A percentile compares a stretch with the other conserved stretches of the same genome.
These are phyloP conservation scores for Cryptosporidium meleagridis DNA, from an alignment of 169 alveolate genomes.

Conservation along the genomic window DNA sequence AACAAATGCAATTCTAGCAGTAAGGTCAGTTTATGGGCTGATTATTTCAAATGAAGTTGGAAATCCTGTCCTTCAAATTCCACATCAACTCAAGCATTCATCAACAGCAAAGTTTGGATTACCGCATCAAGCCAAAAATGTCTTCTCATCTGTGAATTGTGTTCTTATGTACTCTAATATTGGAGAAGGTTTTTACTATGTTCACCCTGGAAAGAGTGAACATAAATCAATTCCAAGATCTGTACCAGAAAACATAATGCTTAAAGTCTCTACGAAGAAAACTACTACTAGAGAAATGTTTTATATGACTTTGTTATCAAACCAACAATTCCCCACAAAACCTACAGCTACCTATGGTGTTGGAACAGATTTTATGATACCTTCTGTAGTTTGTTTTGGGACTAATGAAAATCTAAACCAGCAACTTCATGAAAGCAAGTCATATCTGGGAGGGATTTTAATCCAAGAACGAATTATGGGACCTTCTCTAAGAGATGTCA, in stretches of 20 bases:
- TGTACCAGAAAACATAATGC: slow-evolving; percentile 48
- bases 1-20: slow-evolving; percentile 46
- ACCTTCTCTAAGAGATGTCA: slow-evolving; percentile 36
- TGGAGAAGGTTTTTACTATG: slow-evolving; percentile 18
- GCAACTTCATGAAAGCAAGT: slow-evolving; percentile 37
- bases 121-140: slow-evolving; percentile 51
- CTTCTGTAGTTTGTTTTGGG: slow-evolving; percentile 68
- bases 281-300: slow-evolving; percentile 63
- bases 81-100: slow-evolving; percentile 39
- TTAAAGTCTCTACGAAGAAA: slow-evolving; percentile 18
- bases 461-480: slow-evolving; percentile 58
- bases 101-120: slow-evolving; percentile 46
- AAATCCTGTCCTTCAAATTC: slow-evolving; percentile 37
- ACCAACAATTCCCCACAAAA: slow-evolving; percentile 51
- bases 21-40: slow-evolving; percentile 18
- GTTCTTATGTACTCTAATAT: slow-evolving; percentile 6
- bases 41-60: slow-evolving; percentile 27
- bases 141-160: slow-evolving; percentile 37
- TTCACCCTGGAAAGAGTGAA: slow-evolving; percentile 51
- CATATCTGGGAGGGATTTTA: slow-evolving; percentile 57
- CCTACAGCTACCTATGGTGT: slow-evolving; percentile 68
- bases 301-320: slow-evolving; percentile 41
- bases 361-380: slow-evolving; percentile 48
- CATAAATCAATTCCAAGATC: slow-evolving; percentile 39
- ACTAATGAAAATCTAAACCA: slow-evolving; percentile 23